These are phyloP conservation scores for Limnomonas spitsbergensis DNA, from an alignment of 139 green algal species.

Conservation along the genomic window DNA sequence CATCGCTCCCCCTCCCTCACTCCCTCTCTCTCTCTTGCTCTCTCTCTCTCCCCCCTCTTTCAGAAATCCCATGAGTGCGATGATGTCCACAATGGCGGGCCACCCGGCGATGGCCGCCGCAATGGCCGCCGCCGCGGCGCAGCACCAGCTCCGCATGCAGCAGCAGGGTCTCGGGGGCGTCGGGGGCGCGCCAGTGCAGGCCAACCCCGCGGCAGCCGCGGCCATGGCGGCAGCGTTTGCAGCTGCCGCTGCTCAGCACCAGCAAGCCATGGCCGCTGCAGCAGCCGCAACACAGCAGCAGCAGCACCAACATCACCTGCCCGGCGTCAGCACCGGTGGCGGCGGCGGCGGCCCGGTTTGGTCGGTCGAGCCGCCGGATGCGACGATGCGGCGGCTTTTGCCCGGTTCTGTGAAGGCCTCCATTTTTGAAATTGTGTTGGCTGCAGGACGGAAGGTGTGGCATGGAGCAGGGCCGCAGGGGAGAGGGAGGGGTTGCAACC, in stretches of 20 bases:
- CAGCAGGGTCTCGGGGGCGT: slow-evolving; percentile 1
- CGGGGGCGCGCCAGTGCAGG: not conserved
- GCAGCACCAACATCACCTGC: not conserved
- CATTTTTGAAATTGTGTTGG: slow-evolving; percentile 1
- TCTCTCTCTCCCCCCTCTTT: no score
- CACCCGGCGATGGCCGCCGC: not conserved
- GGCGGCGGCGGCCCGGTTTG: not conserved
- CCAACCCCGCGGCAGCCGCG: not conserved
- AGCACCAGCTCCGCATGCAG: slow-evolving; percentile 4
- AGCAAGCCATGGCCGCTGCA: not conserved
- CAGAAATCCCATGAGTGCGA: not conserved
- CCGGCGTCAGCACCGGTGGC: not conserved
- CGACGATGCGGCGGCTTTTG: slow-evolving; percentile 5
- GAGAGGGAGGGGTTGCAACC: no score
- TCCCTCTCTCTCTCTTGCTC: no score
- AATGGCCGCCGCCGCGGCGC: not conserved
- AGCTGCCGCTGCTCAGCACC: not conserved
- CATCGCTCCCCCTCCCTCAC: no score
- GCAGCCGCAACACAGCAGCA: not conserved
- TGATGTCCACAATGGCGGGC: not conserved
- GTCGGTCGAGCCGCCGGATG: not conserved
- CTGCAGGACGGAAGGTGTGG: slow-evolving; percentile 1
- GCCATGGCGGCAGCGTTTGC: not conserved
- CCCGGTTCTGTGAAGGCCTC: not conserved
- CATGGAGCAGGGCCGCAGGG: slow-evolving; percentile 3